phyloP scores from a whole-genome alignment of 106 monocot genomes.

The Allium cepa region DNA sequence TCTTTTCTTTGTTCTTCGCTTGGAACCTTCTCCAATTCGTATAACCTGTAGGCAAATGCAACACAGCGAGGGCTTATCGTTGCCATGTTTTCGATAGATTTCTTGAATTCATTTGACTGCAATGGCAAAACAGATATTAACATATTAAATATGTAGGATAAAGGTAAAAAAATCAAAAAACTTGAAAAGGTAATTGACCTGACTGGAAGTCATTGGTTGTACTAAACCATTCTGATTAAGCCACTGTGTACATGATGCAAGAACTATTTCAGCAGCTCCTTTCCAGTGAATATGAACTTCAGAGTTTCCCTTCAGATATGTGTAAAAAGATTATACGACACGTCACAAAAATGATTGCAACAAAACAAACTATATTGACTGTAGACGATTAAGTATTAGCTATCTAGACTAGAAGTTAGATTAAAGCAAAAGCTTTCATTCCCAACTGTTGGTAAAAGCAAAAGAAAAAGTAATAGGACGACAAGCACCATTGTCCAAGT shows the following conservation, averaged over 20 bases:
- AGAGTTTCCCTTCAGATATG: slow-evolving; percentile 28
- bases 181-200: slow-evolving; percentile 15
- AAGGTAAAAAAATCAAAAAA: background rate
- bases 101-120: slow-evolving; percentile 64
- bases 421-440: slow-evolving; percentile 18
- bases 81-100: slow-evolving; percentile 83
- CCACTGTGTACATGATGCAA: slow-evolving; percentile 71
- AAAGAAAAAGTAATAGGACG: background rate
- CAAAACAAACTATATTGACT: too few species aligned
- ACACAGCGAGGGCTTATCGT: slow-evolving; percentile 73
- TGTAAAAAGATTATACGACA: too few species aligned
- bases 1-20: slow-evolving; percentile 45
- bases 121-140: slow-evolving; percentile 5
- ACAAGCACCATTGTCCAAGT: too few species aligned
- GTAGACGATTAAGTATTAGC: too few species aligned
- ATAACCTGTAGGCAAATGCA: slow-evolving; percentile 72
- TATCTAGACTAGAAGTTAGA: too few species aligned
- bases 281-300: slow-evolving; percentile 95
- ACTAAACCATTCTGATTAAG: slow-evolving; percentile 53
- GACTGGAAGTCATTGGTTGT: slow-evolving; percentile 40
- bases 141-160: background rate
- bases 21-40: slow-evolving; percentile 45
- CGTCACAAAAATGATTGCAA: too few species aligned
- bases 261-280: slow-evolving; percentile 92
- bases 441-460: slow-evolving; percentile 29